These are phyloP conservation scores for Geotrichum europaeum DNA, from an alignment of 1,139 yeast species.

Conservation along the genomic window DNA sequence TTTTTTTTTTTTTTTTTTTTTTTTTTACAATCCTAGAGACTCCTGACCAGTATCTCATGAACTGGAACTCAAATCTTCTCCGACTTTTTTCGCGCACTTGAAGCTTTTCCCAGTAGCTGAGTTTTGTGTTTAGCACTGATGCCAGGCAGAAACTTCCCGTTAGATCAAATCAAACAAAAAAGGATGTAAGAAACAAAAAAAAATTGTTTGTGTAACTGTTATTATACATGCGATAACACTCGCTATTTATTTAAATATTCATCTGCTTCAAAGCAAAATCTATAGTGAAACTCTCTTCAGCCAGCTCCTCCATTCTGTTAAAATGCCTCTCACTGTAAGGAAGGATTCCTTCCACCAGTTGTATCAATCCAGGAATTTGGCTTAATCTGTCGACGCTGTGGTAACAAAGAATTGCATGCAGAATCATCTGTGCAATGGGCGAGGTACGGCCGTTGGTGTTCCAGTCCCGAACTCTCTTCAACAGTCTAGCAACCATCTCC, in stretches of 20 bases:
- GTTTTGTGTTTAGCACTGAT: background rate
- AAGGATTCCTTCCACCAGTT: conserved; percentile 61
- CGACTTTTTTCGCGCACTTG: no score
- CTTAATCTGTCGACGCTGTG: conserved; percentile 51
- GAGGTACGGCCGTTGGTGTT: conserved; percentile 82
- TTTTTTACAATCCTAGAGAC: no score
- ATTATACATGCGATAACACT: conserved; percentile 18
- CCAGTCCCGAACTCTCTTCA: conserved; percentile 87
- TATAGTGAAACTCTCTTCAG: conserved; percentile 77
- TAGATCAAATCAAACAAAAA: no score
- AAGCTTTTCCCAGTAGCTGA: no score
- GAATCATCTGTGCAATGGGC: conserved; percentile 68
- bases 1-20: no score
- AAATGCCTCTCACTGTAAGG: conserved; percentile 89
- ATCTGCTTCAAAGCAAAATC: conserved; percentile 76
- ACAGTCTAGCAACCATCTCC: conserved; percentile 47
- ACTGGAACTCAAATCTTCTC: no score
- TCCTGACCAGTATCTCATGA: no score
- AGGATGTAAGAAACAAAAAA: background rate
- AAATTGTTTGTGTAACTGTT: conserved; percentile 3
- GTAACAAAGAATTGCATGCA: conserved; percentile 55
- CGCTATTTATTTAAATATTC: conserved; percentile 24
- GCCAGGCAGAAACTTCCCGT: no score
- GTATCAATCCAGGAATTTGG: conserved; percentile 62
- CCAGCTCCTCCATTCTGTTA: conserved; percentile 63